Evolutionary conservation across 2,329 filamentous ascomycete genomes (phyloP).

Genomic region (Phialophora macrospora): DNA sequence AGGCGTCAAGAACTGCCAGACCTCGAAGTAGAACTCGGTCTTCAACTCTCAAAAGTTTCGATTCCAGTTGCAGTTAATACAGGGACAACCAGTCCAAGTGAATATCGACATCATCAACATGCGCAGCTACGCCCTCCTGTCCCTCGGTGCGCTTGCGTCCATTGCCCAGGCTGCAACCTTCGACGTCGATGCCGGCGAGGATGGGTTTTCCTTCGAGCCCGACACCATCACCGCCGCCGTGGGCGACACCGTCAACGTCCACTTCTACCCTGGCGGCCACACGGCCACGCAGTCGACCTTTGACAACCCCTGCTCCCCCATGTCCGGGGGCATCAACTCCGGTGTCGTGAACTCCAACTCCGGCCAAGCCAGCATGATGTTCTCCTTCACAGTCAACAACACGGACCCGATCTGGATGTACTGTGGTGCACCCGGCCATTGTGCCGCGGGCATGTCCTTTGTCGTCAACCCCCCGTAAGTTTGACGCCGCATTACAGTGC

Average conservation of each 20-base stretch:
- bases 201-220: constrained; percentile 52
- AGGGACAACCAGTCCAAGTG: background rate
- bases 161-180: constrained; percentile 1
- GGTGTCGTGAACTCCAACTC: constrained; percentile 46
- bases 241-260: constrained; percentile 58
- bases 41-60: background rate
- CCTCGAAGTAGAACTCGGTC: background rate
- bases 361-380: constrained; percentile 38
- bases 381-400: constrained; percentile 54
- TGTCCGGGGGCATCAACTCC: constrained; percentile 48
- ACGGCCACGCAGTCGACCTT: constrained; percentile 57
- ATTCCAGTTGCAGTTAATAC: background rate
- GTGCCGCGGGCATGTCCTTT: constrained; percentile 57
- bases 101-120: background rate
- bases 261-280: constrained; percentile 59
- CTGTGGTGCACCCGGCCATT: constrained; percentile 56
- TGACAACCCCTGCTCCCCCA: constrained; percentile 54
- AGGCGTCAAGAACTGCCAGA: background rate
- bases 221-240: constrained; percentile 49
- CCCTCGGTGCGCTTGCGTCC: constrained; percentile 15
- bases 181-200: constrained; percentile 31
- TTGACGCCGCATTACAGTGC: background rate
- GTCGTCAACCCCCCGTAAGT: constrained; percentile 55
- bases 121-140: constrained; percentile 16
- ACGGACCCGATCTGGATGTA: constrained; percentile 57